A percentile compares a stretch with the other conserved stretches of the same genome.
phyloP scores from a whole-genome alignment of 441 rosid species.

The Erodium trifolium region DNA sequence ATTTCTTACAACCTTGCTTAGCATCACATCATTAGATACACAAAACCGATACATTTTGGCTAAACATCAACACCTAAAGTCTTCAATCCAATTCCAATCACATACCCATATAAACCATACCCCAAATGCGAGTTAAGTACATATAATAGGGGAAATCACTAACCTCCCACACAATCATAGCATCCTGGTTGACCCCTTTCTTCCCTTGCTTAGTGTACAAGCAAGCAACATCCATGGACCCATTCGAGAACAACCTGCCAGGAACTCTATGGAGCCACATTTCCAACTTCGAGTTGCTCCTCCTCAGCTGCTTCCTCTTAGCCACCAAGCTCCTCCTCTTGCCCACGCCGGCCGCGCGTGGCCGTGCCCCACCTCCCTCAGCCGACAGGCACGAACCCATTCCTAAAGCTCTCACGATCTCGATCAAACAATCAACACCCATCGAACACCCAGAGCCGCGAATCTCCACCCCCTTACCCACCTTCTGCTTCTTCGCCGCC shows the following conservation, averaged over 20 bases:
- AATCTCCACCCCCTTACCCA: neutral
- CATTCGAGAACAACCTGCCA: conserved; percentile 14
- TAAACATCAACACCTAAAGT: neutral
- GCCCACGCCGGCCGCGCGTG: conserved; percentile 10
- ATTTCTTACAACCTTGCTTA: neutral
- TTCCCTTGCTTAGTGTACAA: conserved; percentile 23
- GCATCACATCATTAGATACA: neutral
- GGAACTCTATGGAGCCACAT: conserved; percentile 19
- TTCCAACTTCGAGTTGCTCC: conserved; percentile 11
- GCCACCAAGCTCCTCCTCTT: conserved; percentile 10
- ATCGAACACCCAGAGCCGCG: conserved; percentile 18
- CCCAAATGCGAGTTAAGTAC: neutral
- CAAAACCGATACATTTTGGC: neutral
- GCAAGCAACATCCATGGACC: conserved; percentile 20
- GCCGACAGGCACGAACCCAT: conserved; percentile 24
- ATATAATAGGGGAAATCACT: neutral
- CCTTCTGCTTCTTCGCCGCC: neutral
- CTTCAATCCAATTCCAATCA: neutral
- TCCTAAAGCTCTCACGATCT: conserved; percentile 23
- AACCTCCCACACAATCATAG: conserved; percentile 30
- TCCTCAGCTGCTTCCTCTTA: conserved; percentile 2
- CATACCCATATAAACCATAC: too few relatives aligned
- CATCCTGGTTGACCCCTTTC: conserved; percentile 26
- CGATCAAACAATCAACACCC: conserved; percentile 26
- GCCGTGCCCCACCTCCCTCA: conserved; percentile 11